Conservation (phyloP, 1,284 basidiomycete genomes). For the Athelia sp. region DNA sequence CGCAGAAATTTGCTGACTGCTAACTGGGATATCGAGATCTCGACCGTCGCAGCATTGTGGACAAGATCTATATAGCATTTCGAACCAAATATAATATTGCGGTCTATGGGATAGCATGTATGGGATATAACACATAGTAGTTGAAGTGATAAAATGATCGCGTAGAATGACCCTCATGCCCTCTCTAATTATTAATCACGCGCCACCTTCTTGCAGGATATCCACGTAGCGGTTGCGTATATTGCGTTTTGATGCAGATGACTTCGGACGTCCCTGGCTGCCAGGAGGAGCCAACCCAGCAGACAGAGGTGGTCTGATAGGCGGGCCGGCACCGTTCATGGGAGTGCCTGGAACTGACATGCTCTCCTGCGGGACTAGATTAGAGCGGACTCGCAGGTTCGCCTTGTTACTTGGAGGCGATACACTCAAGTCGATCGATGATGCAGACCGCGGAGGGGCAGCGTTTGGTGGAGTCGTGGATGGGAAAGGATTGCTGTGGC, state of each 20-base stretch:
- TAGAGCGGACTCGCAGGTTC: slow-evolving; percentile 38
- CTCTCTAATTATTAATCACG: neutral
- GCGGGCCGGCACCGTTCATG: slow-evolving; percentile 12
- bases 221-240: slow-evolving; percentile 62
- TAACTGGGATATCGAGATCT: no score
- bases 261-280: slow-evolving; percentile 32
- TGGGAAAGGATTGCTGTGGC: slow-evolving; percentile 25
- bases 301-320: slow-evolving; percentile 10
- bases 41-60: no score
- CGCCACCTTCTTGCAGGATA: slow-evolving; percentile 43
- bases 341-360: slow-evolving; percentile 22
- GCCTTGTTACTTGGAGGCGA: slow-evolving; percentile 28
- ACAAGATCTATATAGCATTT: no score
- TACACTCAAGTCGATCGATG: slow-evolving; percentile 35
- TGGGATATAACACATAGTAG: no score
- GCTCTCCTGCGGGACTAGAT: slow-evolving; percentile 36
- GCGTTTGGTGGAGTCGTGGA: slow-evolving; percentile 24
- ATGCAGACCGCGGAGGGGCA: slow-evolving; percentile 38
- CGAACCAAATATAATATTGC: no score
- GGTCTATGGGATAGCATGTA: no score
- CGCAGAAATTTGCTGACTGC: no score
- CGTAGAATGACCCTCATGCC: no score
- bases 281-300: slow-evolving; percentile 27
- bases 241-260: slow-evolving; percentile 45
- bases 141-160: no score